Base-by-base conservation (phyloP, 2,329 filamentous ascomycete species). In the Colletotrichum tabaci region DNA sequence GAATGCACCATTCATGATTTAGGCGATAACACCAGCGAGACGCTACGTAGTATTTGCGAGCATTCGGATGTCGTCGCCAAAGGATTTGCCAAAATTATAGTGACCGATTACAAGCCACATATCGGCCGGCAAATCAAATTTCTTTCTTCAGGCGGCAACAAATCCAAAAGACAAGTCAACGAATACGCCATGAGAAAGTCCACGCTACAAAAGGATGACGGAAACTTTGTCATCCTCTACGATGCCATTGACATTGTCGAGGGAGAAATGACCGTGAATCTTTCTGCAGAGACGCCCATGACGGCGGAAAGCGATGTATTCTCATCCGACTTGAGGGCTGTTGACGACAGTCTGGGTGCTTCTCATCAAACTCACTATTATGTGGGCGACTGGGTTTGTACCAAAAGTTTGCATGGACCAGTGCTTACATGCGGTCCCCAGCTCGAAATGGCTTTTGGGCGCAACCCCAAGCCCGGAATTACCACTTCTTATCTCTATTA, bases 401-500 rank as follows among this genome's bases (percentile, higher is more conserved):
- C 42, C 16, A n/a, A 46, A 23, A 26, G 56, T 16, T 26, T 15
- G n/a, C 56, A 38, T 23, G 21, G 12, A 21, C 42, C 56, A n/a
- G 21, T 60, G 23, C 23, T 60, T n/a, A 46, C n/a, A 23, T 60
- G 56, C 56, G 56, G 56, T 9, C 21, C 40, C 42, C 56, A 47
- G 13, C 23, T 60, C 21, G 42, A 60, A n/a, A 44, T 16, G 18
- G 35, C 42, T 12, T 60, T 60, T 16, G 56, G 23, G 40, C n/a
- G 42, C 23, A 46, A 44, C 21, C 18, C 42, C 56, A 60, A 60
- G 42, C 40, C 56, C 9, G 56, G 56, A 21, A 60, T 60, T 18
- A 60, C 40, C 35, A 60, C 56, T 38, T 26, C 56, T 6, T 60
- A 60, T 47, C 56, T 60, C n/a, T 60, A 60, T 30, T 60, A 60